Evolutionary conservation across 2,329 filamentous ascomycete species (phyloP).

Genomic region (Cercospora beticola): DNA sequence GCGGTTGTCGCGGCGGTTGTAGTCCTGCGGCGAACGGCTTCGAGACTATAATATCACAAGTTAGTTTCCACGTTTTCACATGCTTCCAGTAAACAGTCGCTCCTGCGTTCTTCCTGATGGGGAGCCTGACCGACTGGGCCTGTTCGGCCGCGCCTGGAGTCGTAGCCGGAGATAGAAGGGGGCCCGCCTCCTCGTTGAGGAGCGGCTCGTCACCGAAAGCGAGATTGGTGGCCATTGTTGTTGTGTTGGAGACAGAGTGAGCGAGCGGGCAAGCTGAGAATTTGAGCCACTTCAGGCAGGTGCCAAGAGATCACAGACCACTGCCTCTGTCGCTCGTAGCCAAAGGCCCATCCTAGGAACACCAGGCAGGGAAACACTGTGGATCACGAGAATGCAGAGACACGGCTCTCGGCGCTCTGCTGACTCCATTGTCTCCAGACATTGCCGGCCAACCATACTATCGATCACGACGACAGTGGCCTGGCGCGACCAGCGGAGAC

Average conservation of each 20-base stretch:
- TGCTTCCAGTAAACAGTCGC: background rate
- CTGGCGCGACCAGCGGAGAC: background rate
- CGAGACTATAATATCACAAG: conserved; percentile 7
- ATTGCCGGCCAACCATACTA: background rate
- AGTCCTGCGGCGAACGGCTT: conserved; percentile 2
- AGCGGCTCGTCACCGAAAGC: too few relatives aligned
- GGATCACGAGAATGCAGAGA: background rate
- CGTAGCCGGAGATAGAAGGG: too few relatives aligned
- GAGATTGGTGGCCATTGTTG: background rate
- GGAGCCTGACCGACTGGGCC: background rate
- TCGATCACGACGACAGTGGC: too few relatives aligned
- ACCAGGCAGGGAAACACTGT: background rate
- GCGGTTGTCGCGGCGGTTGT: conserved; percentile 57
- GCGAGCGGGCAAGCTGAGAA: background rate
- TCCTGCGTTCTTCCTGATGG: conserved; percentile 2
- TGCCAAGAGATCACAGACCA: background rate
- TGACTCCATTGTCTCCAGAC: background rate
- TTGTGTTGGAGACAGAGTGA: background rate
- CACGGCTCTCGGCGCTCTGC: background rate
- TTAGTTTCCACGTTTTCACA: background rate
- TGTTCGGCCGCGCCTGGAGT: too few relatives aligned
- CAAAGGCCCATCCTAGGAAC: background rate
- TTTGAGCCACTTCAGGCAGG: background rate
- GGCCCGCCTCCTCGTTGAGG: too few relatives aligned
- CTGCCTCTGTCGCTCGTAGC: background rate